Conservation (phyloP, 129 eudicot genomes). For the Dittrichia graveolens region DNA sequence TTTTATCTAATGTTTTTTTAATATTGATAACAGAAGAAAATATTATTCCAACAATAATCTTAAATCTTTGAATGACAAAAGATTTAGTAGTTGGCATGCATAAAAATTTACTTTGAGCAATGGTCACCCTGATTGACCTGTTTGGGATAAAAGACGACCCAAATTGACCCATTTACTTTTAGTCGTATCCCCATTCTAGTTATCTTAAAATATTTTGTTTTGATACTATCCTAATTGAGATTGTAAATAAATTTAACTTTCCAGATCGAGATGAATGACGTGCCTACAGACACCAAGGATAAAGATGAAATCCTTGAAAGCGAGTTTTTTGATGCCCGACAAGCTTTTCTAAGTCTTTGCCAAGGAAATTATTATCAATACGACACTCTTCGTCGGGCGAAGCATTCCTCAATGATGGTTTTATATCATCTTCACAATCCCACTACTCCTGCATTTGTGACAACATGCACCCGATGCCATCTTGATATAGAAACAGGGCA, state of each 20-base stretch:
- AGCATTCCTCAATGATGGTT: slow-evolving; percentile 98
- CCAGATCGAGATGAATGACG: slow-evolving; percentile 69
- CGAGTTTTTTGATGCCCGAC: slow-evolving; percentile 84
- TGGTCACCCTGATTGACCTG: no score
- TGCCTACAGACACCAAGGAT: slow-evolving; percentile 76
- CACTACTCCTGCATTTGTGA: slow-evolving; percentile 89
- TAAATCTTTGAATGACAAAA: no score
- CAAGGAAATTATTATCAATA: slow-evolving; percentile 95
- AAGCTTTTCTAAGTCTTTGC: slow-evolving; percentile 88
- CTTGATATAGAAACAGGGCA: slow-evolving; percentile 93
- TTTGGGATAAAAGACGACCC: no score
- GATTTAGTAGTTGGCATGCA: no score
- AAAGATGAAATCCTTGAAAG: slow-evolving; percentile 87
- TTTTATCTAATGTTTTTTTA: no score
- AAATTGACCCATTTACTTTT: no score
- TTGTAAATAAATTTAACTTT: slow-evolving; percentile 17
- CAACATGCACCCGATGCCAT: slow-evolving; percentile 63
- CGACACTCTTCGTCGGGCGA: slow-evolving; percentile 94
- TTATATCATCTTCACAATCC: slow-evolving; percentile 96
- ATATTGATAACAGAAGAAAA: no score
- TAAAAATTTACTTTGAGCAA: no score
- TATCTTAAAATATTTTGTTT: no score
- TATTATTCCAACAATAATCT: no score
- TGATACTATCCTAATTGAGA: no score
- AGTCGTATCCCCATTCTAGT: no score